phyloP scores from a whole-genome alignment of 2,329 filamentous ascomycete genomes.

The Venturia effusa region DNA sequence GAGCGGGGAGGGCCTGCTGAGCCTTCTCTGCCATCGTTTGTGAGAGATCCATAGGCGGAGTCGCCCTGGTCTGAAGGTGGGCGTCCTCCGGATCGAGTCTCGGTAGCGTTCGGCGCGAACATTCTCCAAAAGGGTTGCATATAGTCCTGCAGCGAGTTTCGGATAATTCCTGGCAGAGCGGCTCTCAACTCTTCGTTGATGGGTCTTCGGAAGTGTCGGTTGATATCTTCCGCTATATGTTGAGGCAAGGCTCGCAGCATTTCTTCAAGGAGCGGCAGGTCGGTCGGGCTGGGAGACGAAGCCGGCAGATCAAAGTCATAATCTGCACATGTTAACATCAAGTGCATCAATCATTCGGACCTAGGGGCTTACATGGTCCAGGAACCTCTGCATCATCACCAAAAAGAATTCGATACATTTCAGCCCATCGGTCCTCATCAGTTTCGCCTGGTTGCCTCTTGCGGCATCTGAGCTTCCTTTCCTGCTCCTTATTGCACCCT shows the following conservation, averaged over 20 bases:
- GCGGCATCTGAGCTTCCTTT: constrained; percentile 6
- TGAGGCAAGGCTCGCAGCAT: constrained; percentile 7
- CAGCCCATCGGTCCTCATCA: constrained; percentile 10
- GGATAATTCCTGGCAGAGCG: constrained; percentile 9
- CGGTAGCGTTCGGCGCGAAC: not conserved
- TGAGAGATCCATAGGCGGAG: constrained; percentile 7
- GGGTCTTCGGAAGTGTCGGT: not conserved
- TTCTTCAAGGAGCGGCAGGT: constrained; percentile 9
- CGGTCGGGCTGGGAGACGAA: constrained; percentile 7
- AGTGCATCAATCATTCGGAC: not conserved
- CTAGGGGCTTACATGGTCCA: constrained; percentile 1
- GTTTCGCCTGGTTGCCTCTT: constrained; percentile 9
- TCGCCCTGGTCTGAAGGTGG: constrained; percentile 9
- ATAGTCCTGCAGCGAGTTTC: constrained; percentile 4
- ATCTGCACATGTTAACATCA: not conserved
- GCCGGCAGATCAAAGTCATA: constrained; percentile 9
- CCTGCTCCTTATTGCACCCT: constrained; percentile 10
- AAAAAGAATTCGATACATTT: constrained; percentile 9
- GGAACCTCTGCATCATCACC: constrained; percentile 9
- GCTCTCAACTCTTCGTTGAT: constrained; percentile 7
- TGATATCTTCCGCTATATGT: constrained; percentile 8
- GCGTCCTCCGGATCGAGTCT: constrained; percentile 2
- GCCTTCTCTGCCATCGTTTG: not conserved
- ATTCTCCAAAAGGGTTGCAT: constrained; percentile 9
- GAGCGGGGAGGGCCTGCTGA: not conserved